Percentiles rank a stretch among this genome's conserved stretches.
Evolutionary conservation across 208 protist species (phyloP).

Genomic region (Leishmania major): DNA sequence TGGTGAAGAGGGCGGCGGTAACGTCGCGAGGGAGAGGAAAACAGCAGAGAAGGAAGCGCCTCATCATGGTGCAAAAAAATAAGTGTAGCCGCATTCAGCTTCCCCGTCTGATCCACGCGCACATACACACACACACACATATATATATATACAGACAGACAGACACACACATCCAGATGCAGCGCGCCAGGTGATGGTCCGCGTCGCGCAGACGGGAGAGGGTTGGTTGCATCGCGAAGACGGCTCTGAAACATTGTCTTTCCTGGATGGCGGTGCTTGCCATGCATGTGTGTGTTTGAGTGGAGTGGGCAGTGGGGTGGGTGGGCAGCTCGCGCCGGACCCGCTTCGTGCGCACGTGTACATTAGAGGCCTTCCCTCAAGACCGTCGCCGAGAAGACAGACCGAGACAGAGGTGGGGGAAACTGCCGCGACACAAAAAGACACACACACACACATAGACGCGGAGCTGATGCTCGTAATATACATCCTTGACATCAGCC

Average conservation of each 20-base stretch:
- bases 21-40: neutral
- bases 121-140: neutral
- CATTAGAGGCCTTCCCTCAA: too few species aligned
- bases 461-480: neutral
- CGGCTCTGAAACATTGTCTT: neutral
- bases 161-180: neutral
- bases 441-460: neutral
- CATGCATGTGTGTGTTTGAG: too few species aligned
- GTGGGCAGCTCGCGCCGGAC: too few species aligned
- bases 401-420: too few species aligned
- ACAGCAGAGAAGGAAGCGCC: neutral
- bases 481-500: neutral
- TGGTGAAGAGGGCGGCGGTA: neutral
- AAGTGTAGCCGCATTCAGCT: too few species aligned
- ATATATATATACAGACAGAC: neutral
- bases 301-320: too few species aligned
- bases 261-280: too few species aligned
- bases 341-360: too few species aligned
- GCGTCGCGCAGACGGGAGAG: neutral
- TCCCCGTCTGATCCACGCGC: neutral
- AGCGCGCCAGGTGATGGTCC: neutral
- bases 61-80: too few species aligned
- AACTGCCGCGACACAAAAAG: neutral
- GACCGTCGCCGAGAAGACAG: too few species aligned
- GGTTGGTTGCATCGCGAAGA: neutral